Evolutionary conservation across 2,329 filamentous ascomycete species (phyloP).

Genomic region (Exophiala sideris): DNA sequence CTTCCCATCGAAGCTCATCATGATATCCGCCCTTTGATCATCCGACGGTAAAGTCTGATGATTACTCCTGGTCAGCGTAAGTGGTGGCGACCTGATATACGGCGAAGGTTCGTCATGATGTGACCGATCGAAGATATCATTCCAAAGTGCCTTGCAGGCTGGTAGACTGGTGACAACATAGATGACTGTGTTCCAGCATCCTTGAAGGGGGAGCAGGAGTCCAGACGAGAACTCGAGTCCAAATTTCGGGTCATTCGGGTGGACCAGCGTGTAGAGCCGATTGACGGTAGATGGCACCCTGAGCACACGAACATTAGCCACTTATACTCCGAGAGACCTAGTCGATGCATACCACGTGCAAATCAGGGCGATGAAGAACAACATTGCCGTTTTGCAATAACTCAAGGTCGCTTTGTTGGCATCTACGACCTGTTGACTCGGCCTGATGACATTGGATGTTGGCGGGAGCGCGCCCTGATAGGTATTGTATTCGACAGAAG

Average conservation of each 20-base stretch:
- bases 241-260: constrained; percentile 51
- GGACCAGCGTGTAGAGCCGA: constrained; percentile 66
- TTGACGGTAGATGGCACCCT: constrained; percentile 69
- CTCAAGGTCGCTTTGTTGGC: constrained; percentile 38
- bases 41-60: constrained; percentile 3
- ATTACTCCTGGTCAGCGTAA: neutral
- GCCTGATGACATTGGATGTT: constrained; percentile 4
- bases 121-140: neutral
- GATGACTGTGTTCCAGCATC: constrained; percentile 79
- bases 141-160: constrained; percentile 50
- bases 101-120: neutral
- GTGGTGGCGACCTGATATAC: neutral
- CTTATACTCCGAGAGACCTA: too few species aligned
- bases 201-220: constrained; percentile 74
- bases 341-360: constrained; percentile 37
- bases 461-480: neutral
- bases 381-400: constrained; percentile 39
- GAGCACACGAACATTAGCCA: too few species aligned
- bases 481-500: constrained; percentile 2
- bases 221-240: constrained; percentile 67
- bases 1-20: constrained; percentile 8
- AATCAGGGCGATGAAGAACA: constrained; percentile 42
- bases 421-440: constrained; percentile 27
- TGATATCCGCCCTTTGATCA: constrained; percentile 3
- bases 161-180: constrained; percentile 68